These are phyloP conservation scores for Colletotrichum musicola DNA, from an alignment of 2,329 filamentous ascomycete species.

Conservation along the genomic window DNA sequence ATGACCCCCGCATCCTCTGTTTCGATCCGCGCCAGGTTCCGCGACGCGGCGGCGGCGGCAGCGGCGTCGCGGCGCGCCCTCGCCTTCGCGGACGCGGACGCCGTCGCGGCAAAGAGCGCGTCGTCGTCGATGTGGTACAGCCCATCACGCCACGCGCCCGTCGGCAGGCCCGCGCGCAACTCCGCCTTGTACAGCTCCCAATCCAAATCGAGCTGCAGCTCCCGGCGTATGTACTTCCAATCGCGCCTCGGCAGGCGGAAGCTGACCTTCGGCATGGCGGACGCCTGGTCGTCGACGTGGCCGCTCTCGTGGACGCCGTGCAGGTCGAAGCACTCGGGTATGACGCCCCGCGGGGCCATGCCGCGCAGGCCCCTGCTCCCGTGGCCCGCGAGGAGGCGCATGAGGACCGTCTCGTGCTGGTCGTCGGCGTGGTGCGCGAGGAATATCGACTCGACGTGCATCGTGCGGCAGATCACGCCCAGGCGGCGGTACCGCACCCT, in stretches of 20 bases:
- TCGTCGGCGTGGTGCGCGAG: slow-evolving; percentile 92
- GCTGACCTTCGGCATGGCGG: slow-evolving; percentile 52
- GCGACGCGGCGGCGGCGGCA: slow-evolving; percentile 18
- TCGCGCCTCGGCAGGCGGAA: slow-evolving; percentile 49
- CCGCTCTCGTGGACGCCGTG: slow-evolving; percentile 79
- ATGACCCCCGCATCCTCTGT: slow-evolving; percentile 76
- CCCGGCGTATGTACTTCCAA: slow-evolving; percentile 35
- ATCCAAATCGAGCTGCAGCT: slow-evolving; percentile 43
- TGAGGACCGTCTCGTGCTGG: slow-evolving; percentile 88
- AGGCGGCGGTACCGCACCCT: slow-evolving; percentile 79
- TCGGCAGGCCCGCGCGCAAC: slow-evolving; percentile 20
- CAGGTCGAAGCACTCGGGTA: slow-evolving; percentile 87
- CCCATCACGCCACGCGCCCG: slow-evolving; percentile 35
- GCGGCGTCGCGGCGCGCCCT: slow-evolving; percentile 15
- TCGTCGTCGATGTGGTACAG: slow-evolving; percentile 30
- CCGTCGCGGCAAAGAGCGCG: slow-evolving; percentile 35
- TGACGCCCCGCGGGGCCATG: slow-evolving; percentile 73
- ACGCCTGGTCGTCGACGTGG: slow-evolving; percentile 60
- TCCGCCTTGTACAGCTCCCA: slow-evolving; percentile 45
- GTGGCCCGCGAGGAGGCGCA: slow-evolving; percentile 79
- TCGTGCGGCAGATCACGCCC: slow-evolving; percentile 68
- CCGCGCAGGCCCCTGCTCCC: slow-evolving; percentile 78
- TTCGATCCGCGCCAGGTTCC: slow-evolving; percentile 43
- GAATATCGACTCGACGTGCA: slow-evolving; percentile 71
- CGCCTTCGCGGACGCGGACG: slow-evolving; percentile 30